Evolutionary conservation across 1,284 basidiomycete genomes (phyloP).

Genomic region (Gymnopus androsaceus): DNA sequence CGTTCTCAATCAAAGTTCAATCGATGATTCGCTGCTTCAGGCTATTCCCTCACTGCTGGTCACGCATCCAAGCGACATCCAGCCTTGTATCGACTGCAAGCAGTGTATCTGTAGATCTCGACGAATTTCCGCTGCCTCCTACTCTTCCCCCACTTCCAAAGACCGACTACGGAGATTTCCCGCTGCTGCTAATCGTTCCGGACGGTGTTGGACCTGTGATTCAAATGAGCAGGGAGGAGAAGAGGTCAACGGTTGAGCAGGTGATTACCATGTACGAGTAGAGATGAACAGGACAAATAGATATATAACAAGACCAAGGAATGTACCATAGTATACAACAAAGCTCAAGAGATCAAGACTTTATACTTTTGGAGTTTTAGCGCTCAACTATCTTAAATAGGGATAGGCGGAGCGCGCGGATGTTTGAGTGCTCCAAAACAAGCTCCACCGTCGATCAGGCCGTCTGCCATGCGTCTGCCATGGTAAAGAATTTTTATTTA

Average conservation of each 20-base stretch:
- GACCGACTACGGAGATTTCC: slow-evolving; percentile 10
- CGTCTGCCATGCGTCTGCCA: no score
- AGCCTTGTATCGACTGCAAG: slow-evolving; percentile 38
- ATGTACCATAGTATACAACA: no score
- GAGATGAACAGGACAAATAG: background rate
- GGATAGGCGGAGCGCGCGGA: background rate
- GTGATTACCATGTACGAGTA: slow-evolving; percentile 27
- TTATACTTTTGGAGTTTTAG: slow-evolving; percentile 5
- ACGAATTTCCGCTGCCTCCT: slow-evolving; percentile 48
- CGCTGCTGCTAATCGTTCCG: slow-evolving; percentile 11
- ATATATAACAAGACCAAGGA: no score
- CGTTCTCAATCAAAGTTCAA: background rate
- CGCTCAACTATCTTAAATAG: background rate
- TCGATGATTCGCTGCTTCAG: slow-evolving; percentile 19
- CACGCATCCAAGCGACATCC: slow-evolving; percentile 36
- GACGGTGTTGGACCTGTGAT: background rate
- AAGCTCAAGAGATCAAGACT: no score
- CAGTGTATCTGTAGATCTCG: slow-evolving; percentile 39
- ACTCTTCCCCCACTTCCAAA: slow-evolving; percentile 19
- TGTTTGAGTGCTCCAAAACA: background rate
- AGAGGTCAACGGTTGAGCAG: slow-evolving; percentile 27
- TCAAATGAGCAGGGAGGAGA: slow-evolving; percentile 18
- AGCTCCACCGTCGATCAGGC: no score
- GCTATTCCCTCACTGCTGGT: slow-evolving; percentile 33
- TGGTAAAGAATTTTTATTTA: no score